These are phyloP conservation scores for Osmanthus fragrans DNA, from an alignment of 257 asterid species.

Conservation along the genomic window DNA sequence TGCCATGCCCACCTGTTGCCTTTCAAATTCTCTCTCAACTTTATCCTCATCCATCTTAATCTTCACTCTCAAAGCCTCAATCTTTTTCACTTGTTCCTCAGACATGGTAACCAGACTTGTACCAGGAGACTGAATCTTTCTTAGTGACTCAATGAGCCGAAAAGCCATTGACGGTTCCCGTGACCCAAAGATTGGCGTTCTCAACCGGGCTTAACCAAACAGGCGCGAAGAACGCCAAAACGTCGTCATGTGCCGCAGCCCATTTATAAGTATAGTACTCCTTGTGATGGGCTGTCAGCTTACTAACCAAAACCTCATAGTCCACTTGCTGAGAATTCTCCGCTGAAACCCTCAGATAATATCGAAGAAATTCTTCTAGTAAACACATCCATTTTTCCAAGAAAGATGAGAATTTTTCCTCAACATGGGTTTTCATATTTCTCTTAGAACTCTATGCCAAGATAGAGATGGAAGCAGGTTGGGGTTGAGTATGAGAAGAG, in stretches of 20 bases:
- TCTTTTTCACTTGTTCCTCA: conserved; percentile 33
- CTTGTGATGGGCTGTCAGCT: conserved; percentile 65
- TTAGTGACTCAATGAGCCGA: conserved; percentile 39
- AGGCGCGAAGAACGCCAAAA: conserved; percentile 48
- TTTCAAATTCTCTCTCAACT: conserved; percentile 76
- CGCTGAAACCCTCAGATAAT: conserved; percentile 11
- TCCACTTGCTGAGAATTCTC: conserved; percentile 6
- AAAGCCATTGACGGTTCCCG: conserved; percentile 69
- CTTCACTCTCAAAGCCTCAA: conserved; percentile 39
- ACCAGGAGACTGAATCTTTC: background rate
- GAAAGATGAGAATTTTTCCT: conserved; percentile 41
- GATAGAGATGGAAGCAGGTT: too few relatives aligned
- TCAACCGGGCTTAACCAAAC: conserved; percentile 66
- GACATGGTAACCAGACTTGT: conserved; percentile 13
- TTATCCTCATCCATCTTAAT: conserved; percentile 57
- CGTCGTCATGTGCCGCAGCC: conserved; percentile 62
- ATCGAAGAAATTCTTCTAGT: conserved; percentile 43
- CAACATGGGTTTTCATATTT: conserved; percentile 38
- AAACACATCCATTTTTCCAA: conserved; percentile 57
- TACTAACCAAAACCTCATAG: conserved; percentile 29
- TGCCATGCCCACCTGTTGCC: conserved; percentile 67
- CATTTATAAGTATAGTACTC: conserved; percentile 60
- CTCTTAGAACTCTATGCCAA: background rate
- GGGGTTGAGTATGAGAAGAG: background rate
- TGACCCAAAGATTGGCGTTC: conserved; percentile 50